Percentiles rank a stretch among this genome's conserved stretches.
Evolutionary conservation across 2,329 filamentous ascomycete species (phyloP).

Genomic region (Dothistroma pini): DNA sequence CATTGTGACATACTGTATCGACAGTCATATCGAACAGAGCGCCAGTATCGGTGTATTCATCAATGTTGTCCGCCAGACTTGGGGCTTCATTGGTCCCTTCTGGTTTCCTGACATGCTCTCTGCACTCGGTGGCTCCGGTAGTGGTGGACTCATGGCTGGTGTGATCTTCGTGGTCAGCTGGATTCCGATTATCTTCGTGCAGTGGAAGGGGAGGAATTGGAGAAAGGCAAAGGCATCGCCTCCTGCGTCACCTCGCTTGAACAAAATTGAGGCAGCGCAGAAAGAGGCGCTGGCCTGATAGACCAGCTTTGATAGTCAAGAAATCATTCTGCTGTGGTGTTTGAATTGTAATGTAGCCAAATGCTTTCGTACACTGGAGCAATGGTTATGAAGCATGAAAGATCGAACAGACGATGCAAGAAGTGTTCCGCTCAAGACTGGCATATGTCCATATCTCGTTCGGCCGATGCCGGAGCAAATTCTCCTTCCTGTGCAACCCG

Average conservation of each 20-base stretch:
- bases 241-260: slow-evolving; percentile 21
- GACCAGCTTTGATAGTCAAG: neutral
- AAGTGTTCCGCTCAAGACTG: neutral
- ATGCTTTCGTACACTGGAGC: neutral
- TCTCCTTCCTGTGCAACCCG: slow-evolving; percentile 1
- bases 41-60: slow-evolving; percentile 57
- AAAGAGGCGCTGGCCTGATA: neutral
- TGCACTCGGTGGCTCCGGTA: slow-evolving; percentile 36
- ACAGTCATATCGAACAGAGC: slow-evolving; percentile 53
- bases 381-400: too few relatives aligned
- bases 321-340: neutral
- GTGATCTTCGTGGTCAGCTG: slow-evolving; percentile 29
- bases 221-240: slow-evolving; percentile 11
- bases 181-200: slow-evolving; percentile 28
- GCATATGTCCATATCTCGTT: neutral
- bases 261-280: slow-evolving; percentile 2
- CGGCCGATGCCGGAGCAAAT: neutral
- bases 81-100: slow-evolving; percentile 49
- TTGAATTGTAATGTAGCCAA: neutral
- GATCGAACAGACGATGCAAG: neutral
- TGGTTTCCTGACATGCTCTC: slow-evolving; percentile 42
- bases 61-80: slow-evolving; percentile 46
- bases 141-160: slow-evolving; percentile 38
- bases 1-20: slow-evolving; percentile 58
- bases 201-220: slow-evolving; percentile 23